These are phyloP conservation scores for Singerocomus rubriflavus DNA, from an alignment of 1,284 basidiomycete genomes.

Conservation along the genomic window DNA sequence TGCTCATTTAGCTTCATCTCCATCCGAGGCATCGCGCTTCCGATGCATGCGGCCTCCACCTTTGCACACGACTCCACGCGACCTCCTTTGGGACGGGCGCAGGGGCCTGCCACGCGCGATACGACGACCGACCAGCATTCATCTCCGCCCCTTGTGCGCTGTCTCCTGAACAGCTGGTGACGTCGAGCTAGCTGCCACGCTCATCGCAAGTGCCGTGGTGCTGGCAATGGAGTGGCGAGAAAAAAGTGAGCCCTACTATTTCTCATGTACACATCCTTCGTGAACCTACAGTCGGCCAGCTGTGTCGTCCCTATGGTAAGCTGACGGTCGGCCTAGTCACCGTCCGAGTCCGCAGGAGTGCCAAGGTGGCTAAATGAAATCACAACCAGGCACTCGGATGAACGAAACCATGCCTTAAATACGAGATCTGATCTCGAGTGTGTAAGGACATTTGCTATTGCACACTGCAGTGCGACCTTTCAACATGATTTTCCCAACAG, in stretches of 20 bases:
- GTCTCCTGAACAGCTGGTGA: too few species aligned
- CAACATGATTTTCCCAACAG: constrained; percentile 38
- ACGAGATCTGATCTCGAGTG: constrained; percentile 35
- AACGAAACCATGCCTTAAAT: constrained; percentile 33
- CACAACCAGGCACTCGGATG: constrained; percentile 33
- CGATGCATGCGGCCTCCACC: constrained; percentile 17
- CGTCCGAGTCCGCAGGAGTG: constrained; percentile 26
- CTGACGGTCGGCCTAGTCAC: constrained; percentile 16
- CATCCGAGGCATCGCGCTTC: constrained; percentile 13
- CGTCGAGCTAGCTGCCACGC: too few species aligned
- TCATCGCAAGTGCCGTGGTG: too few species aligned
- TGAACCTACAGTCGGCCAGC: background rate
- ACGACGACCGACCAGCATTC: constrained; percentile 10
- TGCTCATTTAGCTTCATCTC: constrained; percentile 4
- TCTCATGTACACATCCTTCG: too few species aligned
- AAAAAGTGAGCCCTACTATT: too few species aligned
- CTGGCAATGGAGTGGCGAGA: too few species aligned
- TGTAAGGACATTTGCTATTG: constrained; percentile 33
- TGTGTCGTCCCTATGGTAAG: constrained; percentile 22
- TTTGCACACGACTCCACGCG: constrained; percentile 9
- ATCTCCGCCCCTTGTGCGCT: constrained; percentile 23
- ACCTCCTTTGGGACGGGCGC: constrained; percentile 17
- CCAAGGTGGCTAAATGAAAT: constrained; percentile 40
- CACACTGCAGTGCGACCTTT: constrained; percentile 31
- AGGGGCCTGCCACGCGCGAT: constrained; percentile 1